phyloP scores from a whole-genome alignment of 257 asterid genomes.

The Cinchona pubescens region DNA sequence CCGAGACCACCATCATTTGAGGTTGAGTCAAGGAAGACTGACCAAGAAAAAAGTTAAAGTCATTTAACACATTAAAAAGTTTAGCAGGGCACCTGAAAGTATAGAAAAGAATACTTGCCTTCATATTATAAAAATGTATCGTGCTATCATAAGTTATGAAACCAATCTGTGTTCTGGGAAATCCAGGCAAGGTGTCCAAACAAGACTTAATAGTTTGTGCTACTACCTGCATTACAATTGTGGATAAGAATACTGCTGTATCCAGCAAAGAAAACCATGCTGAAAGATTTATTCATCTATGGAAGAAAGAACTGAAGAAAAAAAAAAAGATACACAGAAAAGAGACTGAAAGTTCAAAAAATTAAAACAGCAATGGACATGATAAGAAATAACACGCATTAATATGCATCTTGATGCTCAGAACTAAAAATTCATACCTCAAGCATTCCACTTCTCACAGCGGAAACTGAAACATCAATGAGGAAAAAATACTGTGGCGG shows the following conservation, averaged over 20 bases:
- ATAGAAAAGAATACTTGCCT: constrained; percentile 44
- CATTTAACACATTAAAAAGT: constrained; percentile 5
- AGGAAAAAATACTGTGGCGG: constrained; percentile 86
- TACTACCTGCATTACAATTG: constrained; percentile 59
- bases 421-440: constrained; percentile 52
- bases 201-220: constrained; percentile 85
- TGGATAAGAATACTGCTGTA: background rate
- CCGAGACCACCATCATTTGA: constrained; percentile 36
- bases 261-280: background rate
- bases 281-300: background rate
- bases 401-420: background rate
- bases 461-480: constrained; percentile 85
- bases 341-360: background rate
- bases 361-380: background rate
- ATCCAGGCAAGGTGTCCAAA: constrained; percentile 88
- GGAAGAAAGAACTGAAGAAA: background rate
- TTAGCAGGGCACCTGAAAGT: background rate
- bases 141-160: constrained; percentile 96
- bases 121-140: constrained; percentile 89
- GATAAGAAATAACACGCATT: background rate
- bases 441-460: constrained; percentile 88
- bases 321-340: background rate
- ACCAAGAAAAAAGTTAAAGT: constrained; percentile 31
- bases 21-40: constrained; percentile 36
- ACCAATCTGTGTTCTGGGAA: constrained; percentile 90